phyloP scores from a whole-genome alignment of 352 stramenopile species.

The Plasmopara halstedii region DNA sequence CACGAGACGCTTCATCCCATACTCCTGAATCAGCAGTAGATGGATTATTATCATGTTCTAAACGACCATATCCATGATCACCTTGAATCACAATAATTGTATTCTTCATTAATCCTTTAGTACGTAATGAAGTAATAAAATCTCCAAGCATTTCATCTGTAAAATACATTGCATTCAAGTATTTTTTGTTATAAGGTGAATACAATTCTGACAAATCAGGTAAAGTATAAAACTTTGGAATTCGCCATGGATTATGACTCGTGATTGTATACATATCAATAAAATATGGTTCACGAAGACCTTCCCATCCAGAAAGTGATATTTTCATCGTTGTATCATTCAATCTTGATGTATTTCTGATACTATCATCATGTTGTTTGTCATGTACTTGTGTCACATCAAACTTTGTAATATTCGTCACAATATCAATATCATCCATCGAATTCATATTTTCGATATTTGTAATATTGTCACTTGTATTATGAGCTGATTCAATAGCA shows the following conservation, averaged over 20 bases:
- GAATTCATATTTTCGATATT: not conserved
- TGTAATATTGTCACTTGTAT: constrained; percentile 22
- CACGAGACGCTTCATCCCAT: constrained; percentile 52
- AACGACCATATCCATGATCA: constrained; percentile 54
- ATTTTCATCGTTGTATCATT: constrained; percentile 4
- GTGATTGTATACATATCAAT: constrained; percentile 78
- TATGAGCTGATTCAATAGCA: constrained; percentile 43
- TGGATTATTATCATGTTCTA: constrained; percentile 68
- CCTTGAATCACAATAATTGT: constrained; percentile 65
- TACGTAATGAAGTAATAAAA: constrained; percentile 42
- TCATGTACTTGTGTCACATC: constrained; percentile 6
- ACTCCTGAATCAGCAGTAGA: constrained; percentile 51
- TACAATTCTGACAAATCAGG: constrained; percentile 48
- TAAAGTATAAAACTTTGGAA: constrained; percentile 37
- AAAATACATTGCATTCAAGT: constrained; percentile 64
- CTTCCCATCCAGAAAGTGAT: constrained; percentile 39
- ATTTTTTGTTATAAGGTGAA: constrained; percentile 61
- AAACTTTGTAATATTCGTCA: not conserved
- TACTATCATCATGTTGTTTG: constrained; percentile 17
- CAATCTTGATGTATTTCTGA: constrained; percentile 1
- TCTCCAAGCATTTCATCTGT: constrained; percentile 56
- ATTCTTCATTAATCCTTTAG: constrained; percentile 59
- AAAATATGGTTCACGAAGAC: constrained; percentile 58
- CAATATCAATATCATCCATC: not conserved
- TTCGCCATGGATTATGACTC: constrained; percentile 56